These are phyloP conservation scores for Scorias spongiosa DNA, from an alignment of 2,329 filamentous ascomycete species.

Conservation along the genomic window DNA sequence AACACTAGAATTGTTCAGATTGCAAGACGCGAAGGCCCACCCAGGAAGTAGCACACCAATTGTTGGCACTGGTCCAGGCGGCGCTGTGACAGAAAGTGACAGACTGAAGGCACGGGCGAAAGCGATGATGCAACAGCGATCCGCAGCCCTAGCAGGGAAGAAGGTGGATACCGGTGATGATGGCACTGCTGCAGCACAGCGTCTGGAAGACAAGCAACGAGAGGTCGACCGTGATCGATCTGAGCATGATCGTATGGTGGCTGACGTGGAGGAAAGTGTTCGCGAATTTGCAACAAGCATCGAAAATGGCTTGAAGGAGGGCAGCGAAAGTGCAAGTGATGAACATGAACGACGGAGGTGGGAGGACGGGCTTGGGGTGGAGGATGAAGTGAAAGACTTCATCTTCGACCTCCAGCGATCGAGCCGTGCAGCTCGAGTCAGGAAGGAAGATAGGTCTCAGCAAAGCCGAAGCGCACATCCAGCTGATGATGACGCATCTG, in stretches of 20 bases:
- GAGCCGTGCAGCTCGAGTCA: constrained; percentile 59
- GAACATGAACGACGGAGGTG: constrained; percentile 87
- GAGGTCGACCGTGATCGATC: constrained; percentile 73
- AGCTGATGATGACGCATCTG: constrained; percentile 14
- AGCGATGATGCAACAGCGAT: constrained; percentile 97
- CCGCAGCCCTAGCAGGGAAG: constrained; percentile 78
- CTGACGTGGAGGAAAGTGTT: constrained; percentile 91
- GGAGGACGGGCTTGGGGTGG: constrained; percentile 91
- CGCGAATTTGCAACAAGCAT: constrained; percentile 72
- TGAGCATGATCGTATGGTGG: constrained; percentile 90
- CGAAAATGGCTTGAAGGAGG: constrained; percentile 77
- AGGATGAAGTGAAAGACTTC: constrained; percentile 93
- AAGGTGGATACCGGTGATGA: constrained; percentile 51
- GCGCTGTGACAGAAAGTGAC: constrained; percentile 80
- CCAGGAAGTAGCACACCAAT: constrained; percentile 67
- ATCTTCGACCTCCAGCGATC: constrained; percentile 90
- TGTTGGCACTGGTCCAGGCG: constrained; percentile 84
- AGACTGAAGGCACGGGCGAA: constrained; percentile 87
- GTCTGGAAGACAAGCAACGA: constrained; percentile 76
- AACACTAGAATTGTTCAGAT: constrained; percentile 77
- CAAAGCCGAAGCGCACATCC: constrained; percentile 7
- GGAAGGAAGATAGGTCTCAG: constrained; percentile 37
- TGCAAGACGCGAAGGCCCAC: constrained; percentile 85
- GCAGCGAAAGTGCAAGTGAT: constrained; percentile 54
- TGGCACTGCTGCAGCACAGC: constrained; percentile 63